A percentile compares a stretch with the other conserved stretches of the same genome.
Evolutionary conservation across 2,329 filamentous ascomycete genomes (phyloP).

Genomic region (Boeremia exigua): DNA sequence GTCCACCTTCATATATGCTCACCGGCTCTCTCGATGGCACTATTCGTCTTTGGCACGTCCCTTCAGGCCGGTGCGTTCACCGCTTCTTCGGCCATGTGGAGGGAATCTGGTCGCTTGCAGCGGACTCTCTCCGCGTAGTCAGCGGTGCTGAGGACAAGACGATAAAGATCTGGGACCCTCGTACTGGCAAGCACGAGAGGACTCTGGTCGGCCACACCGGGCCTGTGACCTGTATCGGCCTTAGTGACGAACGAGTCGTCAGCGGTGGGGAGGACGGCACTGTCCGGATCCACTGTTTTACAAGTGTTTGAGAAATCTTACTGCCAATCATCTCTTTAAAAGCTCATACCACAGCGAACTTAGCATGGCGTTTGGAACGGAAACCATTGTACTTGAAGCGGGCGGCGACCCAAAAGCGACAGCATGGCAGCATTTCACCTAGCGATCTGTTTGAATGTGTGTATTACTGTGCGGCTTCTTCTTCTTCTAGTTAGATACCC

Average conservation of each 20-base stretch:
- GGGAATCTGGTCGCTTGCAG: conserved; percentile 91
- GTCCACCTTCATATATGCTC: conserved; percentile 88
- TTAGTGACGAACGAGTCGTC: conserved; percentile 88
- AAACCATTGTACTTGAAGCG: neutral
- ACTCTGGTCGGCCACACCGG: conserved; percentile 91
- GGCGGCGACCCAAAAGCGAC: conserved; percentile 16
- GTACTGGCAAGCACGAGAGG: conserved; percentile 87
- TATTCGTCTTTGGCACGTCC: conserved; percentile 90
- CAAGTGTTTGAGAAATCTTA: conserved; percentile 11
- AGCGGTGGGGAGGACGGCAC: conserved; percentile 94
- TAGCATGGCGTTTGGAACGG: conserved; percentile 15
- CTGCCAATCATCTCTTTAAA: neutral
- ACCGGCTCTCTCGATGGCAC: conserved; percentile 91
- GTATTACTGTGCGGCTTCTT: neutral
- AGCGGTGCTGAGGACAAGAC: conserved; percentile 91
- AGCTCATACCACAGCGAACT: neutral
- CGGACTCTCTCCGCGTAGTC: conserved; percentile 85
- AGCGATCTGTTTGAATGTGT: neutral
- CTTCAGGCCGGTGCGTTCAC: conserved; percentile 79
- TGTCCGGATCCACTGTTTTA: conserved; percentile 68
- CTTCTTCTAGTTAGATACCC: conserved; percentile 15
- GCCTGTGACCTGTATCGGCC: conserved; percentile 88
- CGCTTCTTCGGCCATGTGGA: conserved; percentile 98
- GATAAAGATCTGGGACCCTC: conserved; percentile 94
- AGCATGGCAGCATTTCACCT: neutral